Base-by-base conservation (phyloP, 2,329 filamentous ascomycete species). In the Phyllosticta citriasiana region DNA sequence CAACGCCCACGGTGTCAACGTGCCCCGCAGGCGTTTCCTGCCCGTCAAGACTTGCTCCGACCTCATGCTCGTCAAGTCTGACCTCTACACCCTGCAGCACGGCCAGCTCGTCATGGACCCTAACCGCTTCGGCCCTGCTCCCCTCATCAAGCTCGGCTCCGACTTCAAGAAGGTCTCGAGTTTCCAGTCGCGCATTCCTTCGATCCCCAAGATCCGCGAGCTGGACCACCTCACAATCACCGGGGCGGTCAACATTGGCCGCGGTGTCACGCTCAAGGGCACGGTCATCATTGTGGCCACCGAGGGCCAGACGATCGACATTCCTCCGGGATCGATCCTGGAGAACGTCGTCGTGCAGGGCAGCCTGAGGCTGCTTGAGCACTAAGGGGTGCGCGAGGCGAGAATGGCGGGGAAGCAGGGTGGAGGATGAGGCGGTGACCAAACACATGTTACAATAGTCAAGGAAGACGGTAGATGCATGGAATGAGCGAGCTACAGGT, bases 131-230 rank as follows among this genome's bases (percentile, higher is more conserved):
- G 94, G 94, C 67, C 92, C 94, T 68, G 93, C 94, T 56, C 94
- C 94, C 62, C 84, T 99, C 68, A 99, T 99, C 84, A 99, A 99
- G 88, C 88, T 99, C 60, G 94, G 94, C 70, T 87, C 86, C 72
- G 94, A 99, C 83, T 99, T 99, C 86, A 99, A 99, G 88, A 99
- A 99, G 87, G 94, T 99, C 50, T 97, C 93, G 1, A 94, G 91
- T 81, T 95, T 95, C 84, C 88, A 91, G 80, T 87, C 90, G 78
- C 88, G 88, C 73, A 92, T 95, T 68, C 83, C 88, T 10, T 91
- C 87, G 66, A 95, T 95, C 70, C 90, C 90, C 72, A 92, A 90
- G 83, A 92, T 95, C 69, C 85, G 94, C 67, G 90, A 95, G 80
- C 84, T 94, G 56, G 90, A 95, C 73, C 94, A 99, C 75, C 84